These are phyloP conservation scores for Cladosporium oxysporum DNA, from an alignment of 2,329 filamentous ascomycete species.

Conservation along the genomic window DNA sequence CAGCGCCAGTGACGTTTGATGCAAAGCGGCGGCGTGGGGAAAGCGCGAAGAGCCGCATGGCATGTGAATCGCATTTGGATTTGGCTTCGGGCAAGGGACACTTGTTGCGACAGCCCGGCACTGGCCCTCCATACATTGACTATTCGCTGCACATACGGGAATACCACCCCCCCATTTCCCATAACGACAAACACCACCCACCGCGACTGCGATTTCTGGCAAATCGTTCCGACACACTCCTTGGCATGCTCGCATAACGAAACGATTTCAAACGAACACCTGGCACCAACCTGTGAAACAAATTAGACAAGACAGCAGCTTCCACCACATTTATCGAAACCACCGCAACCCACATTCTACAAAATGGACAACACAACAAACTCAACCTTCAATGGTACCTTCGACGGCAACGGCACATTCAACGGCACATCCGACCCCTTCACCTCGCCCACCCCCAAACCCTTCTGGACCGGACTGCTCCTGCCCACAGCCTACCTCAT, in stretches of 20 bases:
- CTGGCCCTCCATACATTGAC: neutral
- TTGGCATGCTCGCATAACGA: conserved; percentile 14
- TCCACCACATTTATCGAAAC: neutral
- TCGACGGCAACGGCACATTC: conserved; percentile 31
- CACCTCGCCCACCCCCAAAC: conserved; percentile 27
- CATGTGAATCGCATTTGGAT: neutral
- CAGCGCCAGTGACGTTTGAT: neutral
- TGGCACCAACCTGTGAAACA: neutral
- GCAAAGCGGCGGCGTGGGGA: neutral
- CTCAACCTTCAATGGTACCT: conserved; percentile 30
- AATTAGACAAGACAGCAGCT: neutral
- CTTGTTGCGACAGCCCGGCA: neutral
- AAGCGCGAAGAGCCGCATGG: neutral
- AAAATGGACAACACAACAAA: conserved; percentile 32
- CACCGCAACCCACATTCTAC: conserved; percentile 1
- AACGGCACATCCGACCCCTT: conserved; percentile 30
- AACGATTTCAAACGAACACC: neutral
- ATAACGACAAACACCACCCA: neutral
- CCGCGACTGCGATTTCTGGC: conserved; percentile 1
- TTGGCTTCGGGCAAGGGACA: neutral
- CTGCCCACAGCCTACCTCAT: conserved; percentile 87
- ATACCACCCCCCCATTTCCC: neutral
- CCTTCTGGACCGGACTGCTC: conserved; percentile 74
- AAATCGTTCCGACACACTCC: neutral
- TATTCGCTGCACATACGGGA: neutral